Conservation (phyloP, 2,329 filamentous ascomycete species). For the Fusarium begoniae region DNA sequence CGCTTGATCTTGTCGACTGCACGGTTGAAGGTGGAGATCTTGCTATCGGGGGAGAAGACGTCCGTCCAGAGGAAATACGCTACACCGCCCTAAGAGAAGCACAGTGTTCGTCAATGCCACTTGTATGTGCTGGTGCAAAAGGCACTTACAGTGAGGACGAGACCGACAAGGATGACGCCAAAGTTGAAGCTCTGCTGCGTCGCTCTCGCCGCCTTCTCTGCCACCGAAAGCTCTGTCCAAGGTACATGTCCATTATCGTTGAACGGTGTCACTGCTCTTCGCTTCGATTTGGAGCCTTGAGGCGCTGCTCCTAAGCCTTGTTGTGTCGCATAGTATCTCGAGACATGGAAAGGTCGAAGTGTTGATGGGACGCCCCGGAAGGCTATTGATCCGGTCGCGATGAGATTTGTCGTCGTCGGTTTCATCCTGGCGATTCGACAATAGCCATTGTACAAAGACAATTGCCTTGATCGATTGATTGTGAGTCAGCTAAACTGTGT, state of each 20-base stretch:
- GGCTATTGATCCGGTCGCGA: slow-evolving; percentile 47
- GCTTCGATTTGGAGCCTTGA: slow-evolving; percentile 62
- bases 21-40: slow-evolving; percentile 87
- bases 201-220: slow-evolving; percentile 83
- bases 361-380: slow-evolving; percentile 41
- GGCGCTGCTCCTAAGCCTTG: slow-evolving; percentile 53
- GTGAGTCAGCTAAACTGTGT: neutral
- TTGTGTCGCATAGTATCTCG: slow-evolving; percentile 69
- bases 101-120: neutral
- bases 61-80: slow-evolving; percentile 81
- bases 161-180: slow-evolving; percentile 76
- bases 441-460: slow-evolving; percentile 48
- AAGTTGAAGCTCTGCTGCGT: slow-evolving; percentile 94
- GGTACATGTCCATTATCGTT: slow-evolving; percentile 86
- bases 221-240: slow-evolving; percentile 78
- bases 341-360: slow-evolving; percentile 50
- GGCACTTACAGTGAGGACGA: slow-evolving; percentile 73
- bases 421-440: slow-evolving; percentile 57
- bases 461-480: slow-evolving; percentile 4
- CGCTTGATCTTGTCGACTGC: slow-evolving; percentile 81
- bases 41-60: slow-evolving; percentile 85
- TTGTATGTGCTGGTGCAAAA: neutral
- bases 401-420: slow-evolving; percentile 50
- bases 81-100: slow-evolving; percentile 70
- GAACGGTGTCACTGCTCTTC: slow-evolving; percentile 80